Evolutionary conservation across 495 filamentous ascomycete genomes (phyloP).

Genomic region (Talaromyces wortmannii): DNA sequence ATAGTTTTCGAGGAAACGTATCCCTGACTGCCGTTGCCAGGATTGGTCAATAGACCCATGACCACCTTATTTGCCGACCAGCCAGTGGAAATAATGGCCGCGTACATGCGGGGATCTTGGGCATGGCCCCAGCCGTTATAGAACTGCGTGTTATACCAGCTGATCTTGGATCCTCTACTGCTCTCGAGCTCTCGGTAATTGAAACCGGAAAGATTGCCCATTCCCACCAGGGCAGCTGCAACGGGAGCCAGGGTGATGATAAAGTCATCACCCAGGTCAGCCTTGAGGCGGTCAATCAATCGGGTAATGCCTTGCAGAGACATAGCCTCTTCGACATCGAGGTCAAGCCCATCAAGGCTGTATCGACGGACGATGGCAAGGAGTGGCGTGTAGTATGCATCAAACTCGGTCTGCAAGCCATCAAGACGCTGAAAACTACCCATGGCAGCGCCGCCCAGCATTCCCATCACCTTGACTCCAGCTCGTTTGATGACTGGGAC

Average conservation of each 20-base stretch:
- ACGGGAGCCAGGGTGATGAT: constrained; percentile 76
- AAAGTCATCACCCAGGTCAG: constrained; percentile 64
- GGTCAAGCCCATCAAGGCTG: constrained; percentile 64
- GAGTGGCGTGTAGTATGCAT: constrained; percentile 60
- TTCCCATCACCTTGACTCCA: constrained; percentile 69
- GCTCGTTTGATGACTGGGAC: constrained; percentile 52
- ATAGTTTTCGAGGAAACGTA: constrained; percentile 46
- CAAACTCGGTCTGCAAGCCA: constrained; percentile 47
- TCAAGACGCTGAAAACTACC: constrained; percentile 67
- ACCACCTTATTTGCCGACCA: constrained; percentile 63
- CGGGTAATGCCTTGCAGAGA: constrained; percentile 60
- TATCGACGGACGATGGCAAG: constrained; percentile 49
- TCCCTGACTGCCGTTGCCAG: constrained; percentile 54
- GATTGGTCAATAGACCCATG: constrained; percentile 65
- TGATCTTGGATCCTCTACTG: constrained; percentile 55
- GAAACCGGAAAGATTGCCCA: constrained; percentile 67
- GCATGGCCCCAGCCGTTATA: constrained; percentile 75
- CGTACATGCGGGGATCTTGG: constrained; percentile 51
- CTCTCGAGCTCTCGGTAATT: constrained; percentile 61
- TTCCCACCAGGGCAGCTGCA: constrained; percentile 56
- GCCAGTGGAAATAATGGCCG: constrained; percentile 53
- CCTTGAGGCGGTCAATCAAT: constrained; percentile 63
- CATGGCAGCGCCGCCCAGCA: constrained; percentile 74
- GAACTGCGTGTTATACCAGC: constrained; percentile 82
- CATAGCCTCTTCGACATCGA: constrained; percentile 81